Percentiles rank a stretch among this genome's conserved stretches.
phyloP scores from a whole-genome alignment of 139 green algal genomes.

The Pleodorina starrii region DNA sequence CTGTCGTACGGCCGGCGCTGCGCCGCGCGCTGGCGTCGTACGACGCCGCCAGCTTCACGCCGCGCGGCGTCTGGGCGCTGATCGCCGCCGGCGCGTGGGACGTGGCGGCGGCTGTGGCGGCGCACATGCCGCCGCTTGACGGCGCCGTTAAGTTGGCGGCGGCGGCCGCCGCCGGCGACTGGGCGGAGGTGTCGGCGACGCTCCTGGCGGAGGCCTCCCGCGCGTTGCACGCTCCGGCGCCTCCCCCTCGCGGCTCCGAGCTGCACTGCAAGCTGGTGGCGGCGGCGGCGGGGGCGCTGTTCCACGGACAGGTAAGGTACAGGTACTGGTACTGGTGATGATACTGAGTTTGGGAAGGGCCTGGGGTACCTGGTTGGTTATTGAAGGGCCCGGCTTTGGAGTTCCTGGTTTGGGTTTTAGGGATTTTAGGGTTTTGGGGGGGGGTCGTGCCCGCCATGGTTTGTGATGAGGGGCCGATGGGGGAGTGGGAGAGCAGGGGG shows the following conservation, averaged over 20 bases:
- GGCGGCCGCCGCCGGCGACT: constrained; percentile 50
- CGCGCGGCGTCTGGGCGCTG: constrained; percentile 38
- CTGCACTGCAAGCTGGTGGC: constrained; percentile 64
- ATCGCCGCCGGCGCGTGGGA: constrained; percentile 49
- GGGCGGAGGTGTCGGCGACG: constrained; percentile 9
- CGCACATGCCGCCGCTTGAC: constrained; percentile 52
- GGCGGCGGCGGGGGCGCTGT: constrained; percentile 59
- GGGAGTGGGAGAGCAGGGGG: no score
- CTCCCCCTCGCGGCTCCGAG: constrained; percentile 50
- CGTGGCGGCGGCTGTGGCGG: constrained; percentile 55
- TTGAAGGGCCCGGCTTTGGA: no score
- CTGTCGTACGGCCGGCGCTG: constrained; percentile 48
- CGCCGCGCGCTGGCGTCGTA: constrained; percentile 40
- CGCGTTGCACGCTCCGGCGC: constrained; percentile 49
- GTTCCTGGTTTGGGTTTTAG: no score
- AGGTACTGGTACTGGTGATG: no score
- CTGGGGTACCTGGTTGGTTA: no score
- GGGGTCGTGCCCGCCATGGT: no score
- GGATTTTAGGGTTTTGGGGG: no score
- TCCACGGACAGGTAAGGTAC: constrained; percentile 51
- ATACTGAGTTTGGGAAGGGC: no score
- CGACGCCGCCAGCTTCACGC: constrained; percentile 36
- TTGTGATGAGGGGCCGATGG: no score
- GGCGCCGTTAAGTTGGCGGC: constrained; percentile 49
- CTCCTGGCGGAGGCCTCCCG: constrained; percentile 53